These are phyloP conservation scores for Hibiscus tridactylites DNA, from an alignment of 345 rosid genomes.

Conservation along the genomic window DNA sequence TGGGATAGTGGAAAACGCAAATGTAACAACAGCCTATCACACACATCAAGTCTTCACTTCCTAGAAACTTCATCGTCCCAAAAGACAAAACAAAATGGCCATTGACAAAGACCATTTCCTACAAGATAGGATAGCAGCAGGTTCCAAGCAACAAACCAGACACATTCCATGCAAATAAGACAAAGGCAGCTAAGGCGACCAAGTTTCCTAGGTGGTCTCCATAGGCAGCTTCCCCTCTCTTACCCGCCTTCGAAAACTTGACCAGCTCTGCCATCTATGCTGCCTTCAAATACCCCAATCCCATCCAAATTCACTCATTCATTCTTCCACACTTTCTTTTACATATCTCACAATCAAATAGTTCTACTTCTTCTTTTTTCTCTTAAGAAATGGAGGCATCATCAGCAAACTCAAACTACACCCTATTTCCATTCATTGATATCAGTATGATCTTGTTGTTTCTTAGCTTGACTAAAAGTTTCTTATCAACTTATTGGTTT, in stretches of 20 bases:
- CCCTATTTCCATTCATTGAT: not conserved
- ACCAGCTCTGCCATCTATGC: not conserved
- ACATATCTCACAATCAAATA: not conserved
- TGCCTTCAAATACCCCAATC: not conserved
- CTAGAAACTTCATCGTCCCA: not conserved
- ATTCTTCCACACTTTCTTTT: not conserved
- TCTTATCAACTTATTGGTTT: not conserved
- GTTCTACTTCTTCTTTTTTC: not conserved
- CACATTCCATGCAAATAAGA: not conserved
- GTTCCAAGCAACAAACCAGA: not conserved
- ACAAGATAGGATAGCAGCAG: not conserved
- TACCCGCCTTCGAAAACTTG: not conserved
- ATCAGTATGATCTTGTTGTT: not conserved
- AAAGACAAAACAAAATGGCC: not conserved
- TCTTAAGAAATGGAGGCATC: not conserved
- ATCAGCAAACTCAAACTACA: not conserved
- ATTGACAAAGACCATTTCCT: not conserved
- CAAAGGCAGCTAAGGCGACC: not conserved
- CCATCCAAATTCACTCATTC: not conserved
- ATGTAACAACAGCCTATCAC: not conserved
- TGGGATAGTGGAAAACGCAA: not conserved
- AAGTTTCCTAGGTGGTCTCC: not conserved
- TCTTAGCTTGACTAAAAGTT: not conserved
- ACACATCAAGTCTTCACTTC: not conserved
- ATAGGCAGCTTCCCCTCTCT: not conserved